A percentile compares a stretch with the other conserved stretches of the same genome.
Evolutionary conservation across 805 yeast species (phyloP).

Genomic region (Barnettozyma botsteinii): DNA sequence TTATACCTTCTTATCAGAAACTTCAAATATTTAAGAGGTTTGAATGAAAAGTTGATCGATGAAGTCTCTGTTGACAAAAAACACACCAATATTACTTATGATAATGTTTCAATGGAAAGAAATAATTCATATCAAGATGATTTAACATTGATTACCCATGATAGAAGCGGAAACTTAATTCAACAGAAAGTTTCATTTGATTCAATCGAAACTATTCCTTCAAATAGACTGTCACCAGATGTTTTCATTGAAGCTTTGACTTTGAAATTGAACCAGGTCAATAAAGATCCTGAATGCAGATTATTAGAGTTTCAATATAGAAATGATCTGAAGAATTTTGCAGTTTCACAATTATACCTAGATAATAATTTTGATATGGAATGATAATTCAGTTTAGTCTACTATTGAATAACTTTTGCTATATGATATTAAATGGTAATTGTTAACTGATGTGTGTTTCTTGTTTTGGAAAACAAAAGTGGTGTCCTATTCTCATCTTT

Average conservation of each 20-base stretch:
- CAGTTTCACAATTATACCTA: constrained; percentile 6
- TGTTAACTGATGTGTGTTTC: no score
- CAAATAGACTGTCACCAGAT: constrained; percentile 2
- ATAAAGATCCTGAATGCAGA: constrained; percentile 12
- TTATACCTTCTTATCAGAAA: constrained; percentile 14
- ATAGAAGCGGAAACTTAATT: constrained; percentile 1
- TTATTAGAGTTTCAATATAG: constrained; percentile 14
- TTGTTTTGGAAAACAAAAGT: no score
- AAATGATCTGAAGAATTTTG: constrained; percentile 13
- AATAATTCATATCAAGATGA: constrained; percentile 11
- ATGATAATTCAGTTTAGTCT: no score
- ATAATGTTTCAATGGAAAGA: constrained; percentile 10
- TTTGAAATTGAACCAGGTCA: constrained; percentile 5
- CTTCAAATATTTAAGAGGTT: constrained; percentile 33
- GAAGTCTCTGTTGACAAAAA: neutral
- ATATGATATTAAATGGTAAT: no score
- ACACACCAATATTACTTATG: neutral
- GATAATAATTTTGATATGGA: constrained; percentile 1
- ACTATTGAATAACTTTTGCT: no score
- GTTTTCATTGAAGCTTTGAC: constrained; percentile 5
- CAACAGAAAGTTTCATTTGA: constrained; percentile 1
- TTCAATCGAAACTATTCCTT: constrained; percentile 1
- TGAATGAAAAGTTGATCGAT: constrained; percentile 3
- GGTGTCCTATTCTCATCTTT: no score
- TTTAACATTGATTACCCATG: constrained; percentile 1